These are phyloP conservation scores for Silene conica DNA, from an alignment of 148 eudicot genomes.

Conservation along the genomic window DNA sequence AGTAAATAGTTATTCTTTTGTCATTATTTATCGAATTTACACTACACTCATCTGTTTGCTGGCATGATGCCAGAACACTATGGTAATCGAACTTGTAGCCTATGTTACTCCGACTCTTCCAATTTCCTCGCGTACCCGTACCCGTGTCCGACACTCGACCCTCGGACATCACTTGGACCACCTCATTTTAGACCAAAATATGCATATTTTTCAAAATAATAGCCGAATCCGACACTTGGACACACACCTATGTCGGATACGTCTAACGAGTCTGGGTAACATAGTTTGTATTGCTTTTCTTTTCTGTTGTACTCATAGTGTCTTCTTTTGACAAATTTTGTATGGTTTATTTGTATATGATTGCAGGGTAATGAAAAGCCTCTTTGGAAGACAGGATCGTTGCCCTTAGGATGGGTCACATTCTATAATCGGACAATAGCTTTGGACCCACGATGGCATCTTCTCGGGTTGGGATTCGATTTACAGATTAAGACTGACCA, in stretches of 20 bases:
- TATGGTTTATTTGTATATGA: neutral
- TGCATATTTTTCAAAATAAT: too few relatives aligned
- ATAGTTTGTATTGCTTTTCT: too few relatives aligned
- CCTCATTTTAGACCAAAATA: too few relatives aligned
- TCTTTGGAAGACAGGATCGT: constrained; percentile 63
- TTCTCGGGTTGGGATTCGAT: constrained; percentile 74
- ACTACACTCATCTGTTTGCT: too few relatives aligned
- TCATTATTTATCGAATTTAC: neutral
- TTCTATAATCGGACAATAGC: constrained; percentile 65
- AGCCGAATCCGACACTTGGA: too few relatives aligned
- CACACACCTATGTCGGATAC: too few relatives aligned
- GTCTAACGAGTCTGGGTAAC: too few relatives aligned
- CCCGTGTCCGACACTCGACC: too few relatives aligned
- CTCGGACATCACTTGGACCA: too few relatives aligned
- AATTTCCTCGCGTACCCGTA: too few relatives aligned
- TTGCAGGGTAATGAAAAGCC: constrained; percentile 71
- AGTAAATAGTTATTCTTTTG: neutral
- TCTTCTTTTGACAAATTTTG: neutral
- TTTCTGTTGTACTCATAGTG: neutral
- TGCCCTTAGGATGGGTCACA: constrained; percentile 92
- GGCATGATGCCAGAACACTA: too few relatives aligned
- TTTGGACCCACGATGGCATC: constrained; percentile 71
- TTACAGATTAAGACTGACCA: constrained; percentile 39
- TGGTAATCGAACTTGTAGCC: neutral
- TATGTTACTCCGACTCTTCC: too few relatives aligned